Evolutionary conservation across 768 basidiomycete genomes (phyloP), one percentile per base, ranked within the genome.

Genomic region (Tricholoma terreum): DNA sequence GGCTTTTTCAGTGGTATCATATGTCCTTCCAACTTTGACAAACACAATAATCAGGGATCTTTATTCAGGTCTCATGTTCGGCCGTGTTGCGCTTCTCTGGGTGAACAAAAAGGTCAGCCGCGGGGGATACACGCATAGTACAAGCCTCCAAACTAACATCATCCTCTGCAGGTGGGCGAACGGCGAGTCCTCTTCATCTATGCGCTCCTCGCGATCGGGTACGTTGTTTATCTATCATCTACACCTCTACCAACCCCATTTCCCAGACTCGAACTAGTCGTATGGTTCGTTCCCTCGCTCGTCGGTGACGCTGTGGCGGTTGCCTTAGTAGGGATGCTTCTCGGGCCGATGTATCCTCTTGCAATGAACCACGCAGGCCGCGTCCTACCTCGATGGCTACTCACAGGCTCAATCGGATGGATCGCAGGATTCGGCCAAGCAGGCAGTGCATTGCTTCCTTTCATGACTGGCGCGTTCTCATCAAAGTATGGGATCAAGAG

Each of bases 271-370:
- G 83, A 90, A 64, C 64, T 90, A 27, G 63, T 86, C 6, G 73
- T 91, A 36, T 92, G 89, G 89, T 75, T 86, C 27, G 80, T 84
- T 0, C 85, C 85, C 21, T 85, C 83, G 5, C 73, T 90, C 14
- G 73, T 89, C 8, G 86, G 81, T 2, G 78, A 82, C 61, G 89
- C 82, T 2, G 75, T 90, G 3, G 82, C 85, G 0, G 77, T 90
- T 21, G 79, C 86, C 2, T 61, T 89, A 46, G 71, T 89, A 14
- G 90, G 89, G 15, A 49, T 90, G 8, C 69, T 90, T 21, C 74
- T 92, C n/a, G 90, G 88, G 0, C 89, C 88, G 2, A 82, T 90
- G 73, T 90, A 86, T 65, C 87, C 87, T 1, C 81, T 89, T 43
- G 77, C 83, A 8, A 84, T 93, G 83, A 89, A 87, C 65, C 81